These are phyloP conservation scores for Hondaea fermentalgiana DNA, from an alignment of 108 stramenopile species.

Conservation along the genomic window DNA sequence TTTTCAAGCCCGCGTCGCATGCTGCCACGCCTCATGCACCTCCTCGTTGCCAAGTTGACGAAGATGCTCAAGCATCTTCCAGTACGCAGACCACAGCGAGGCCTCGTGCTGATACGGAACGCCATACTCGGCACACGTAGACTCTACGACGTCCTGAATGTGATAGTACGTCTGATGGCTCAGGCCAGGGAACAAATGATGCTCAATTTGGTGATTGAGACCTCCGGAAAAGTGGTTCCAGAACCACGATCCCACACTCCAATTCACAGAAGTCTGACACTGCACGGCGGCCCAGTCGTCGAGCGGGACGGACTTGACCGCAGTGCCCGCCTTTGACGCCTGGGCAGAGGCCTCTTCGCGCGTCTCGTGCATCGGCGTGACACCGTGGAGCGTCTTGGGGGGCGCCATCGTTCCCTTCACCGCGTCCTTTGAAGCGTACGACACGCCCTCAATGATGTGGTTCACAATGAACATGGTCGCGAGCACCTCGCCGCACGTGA, in stretches of 20 bases:
- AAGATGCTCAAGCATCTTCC: constrained; percentile 69
- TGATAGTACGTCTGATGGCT: constrained; percentile 57
- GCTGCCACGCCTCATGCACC: constrained; percentile 33
- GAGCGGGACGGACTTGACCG: constrained; percentile 33
- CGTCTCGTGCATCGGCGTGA: constrained; percentile 50
- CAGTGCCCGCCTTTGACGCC: constrained; percentile 17
- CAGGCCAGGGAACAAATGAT: constrained; percentile 73
- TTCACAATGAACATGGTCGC: constrained; percentile 62
- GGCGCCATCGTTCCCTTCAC: background rate
- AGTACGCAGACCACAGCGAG: constrained; percentile 63
- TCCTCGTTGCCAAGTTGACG: constrained; percentile 57
- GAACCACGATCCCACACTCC: constrained; percentile 59
- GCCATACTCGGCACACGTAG: constrained; percentile 50
- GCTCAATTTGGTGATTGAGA: constrained; percentile 75
- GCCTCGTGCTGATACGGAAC: constrained; percentile 68
- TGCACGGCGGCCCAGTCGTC: constrained; percentile 69
- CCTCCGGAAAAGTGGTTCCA: constrained; percentile 70
- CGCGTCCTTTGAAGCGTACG: constrained; percentile 38
- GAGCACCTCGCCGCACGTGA: constrained; percentile 50
- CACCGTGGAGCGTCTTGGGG: constrained; percentile 29
- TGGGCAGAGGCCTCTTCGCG: background rate
- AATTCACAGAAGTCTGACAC: constrained; percentile 68
- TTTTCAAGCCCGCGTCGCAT: too few species aligned
- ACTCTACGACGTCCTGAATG: constrained; percentile 52
- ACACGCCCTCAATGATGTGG: constrained; percentile 58